Base-by-base conservation (phyloP, 2,329 filamentous ascomycete species). In the Exophiala sp. region DNA sequence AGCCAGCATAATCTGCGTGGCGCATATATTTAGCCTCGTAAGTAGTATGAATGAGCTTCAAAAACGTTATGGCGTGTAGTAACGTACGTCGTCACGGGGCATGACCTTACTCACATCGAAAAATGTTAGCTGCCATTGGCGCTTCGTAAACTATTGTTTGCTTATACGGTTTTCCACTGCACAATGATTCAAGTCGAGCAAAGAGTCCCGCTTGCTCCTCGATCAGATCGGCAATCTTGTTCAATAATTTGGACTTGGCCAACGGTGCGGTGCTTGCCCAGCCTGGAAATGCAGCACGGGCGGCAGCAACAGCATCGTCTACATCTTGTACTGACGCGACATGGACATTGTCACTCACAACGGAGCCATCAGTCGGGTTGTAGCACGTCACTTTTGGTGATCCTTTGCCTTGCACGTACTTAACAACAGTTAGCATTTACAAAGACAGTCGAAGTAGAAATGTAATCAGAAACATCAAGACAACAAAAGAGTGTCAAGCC, bases 381-480 rank as follows among this genome's bases (percentile, higher is more conserved):
- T 70, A 66, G 18, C n/a, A n/a, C n/a, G n/a, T n/a, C n/a, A 64
- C 65, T 9, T 62, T 64, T 45, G 72, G 70, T 50, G 65, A 69
- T 41, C 70, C 63, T 10, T 68, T 66, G 61, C 74, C 69, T 11
- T 74, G 78, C 1, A 74, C 69, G 59, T 78, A 75, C 73, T 67
- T 29, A n/a, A 9, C 5, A 9, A n/a, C n/a, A n/a, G n/a, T n/a
- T n/a, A n/a, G n/a, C n/a, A n/a, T n/a, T n/a, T n/a, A n/a, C n/a
- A n/a, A n/a, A n/a, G n/a, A n/a, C n/a, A n/a, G n/a, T n/a, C n/a
- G n/a, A n/a, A n/a, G n/a, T n/a, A n/a, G n/a, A n/a, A n/a, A n/a
- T n/a, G n/a, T n/a, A n/a, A n/a, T n/a, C n/a, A n/a, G n/a, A n/a
- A n/a, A n/a, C n/a, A n/a, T n/a, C n/a, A n/a, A n/a, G n/a, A n/a